phyloP scores from a whole-genome alignment of 192 early-diverging fungal species.

The Dispira simplex region DNA sequence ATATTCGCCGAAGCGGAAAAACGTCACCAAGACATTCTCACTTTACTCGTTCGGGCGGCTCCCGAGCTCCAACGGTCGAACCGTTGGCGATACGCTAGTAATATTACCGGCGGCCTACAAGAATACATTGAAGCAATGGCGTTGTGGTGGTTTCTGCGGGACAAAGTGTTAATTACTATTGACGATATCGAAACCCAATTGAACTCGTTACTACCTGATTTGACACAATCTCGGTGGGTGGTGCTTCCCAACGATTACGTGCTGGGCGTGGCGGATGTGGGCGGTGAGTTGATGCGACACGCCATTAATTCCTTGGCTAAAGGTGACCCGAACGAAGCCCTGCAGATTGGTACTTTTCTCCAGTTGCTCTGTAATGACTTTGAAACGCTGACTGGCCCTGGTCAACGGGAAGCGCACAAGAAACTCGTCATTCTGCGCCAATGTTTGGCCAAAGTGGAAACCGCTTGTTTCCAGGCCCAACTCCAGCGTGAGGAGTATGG shows the following conservation, averaged over 20 bases:
- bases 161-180: conserved; percentile 18
- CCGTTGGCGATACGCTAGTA: conserved; percentile 21
- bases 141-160: conserved; percentile 23
- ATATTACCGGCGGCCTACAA: conserved; percentile 22
- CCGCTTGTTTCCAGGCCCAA: not conserved
- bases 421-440: conserved; percentile 22
- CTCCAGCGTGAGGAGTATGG: not conserved
- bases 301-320: conserved; percentile 36
- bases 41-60: conserved; percentile 17
- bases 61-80: conserved; percentile 24
- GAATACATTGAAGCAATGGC: conserved; percentile 32
- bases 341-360: conserved; percentile 24
- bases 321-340: conserved; percentile 23
- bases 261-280: conserved; percentile 36
- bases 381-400: conserved; percentile 11
- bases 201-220: not conserved
- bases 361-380: conserved; percentile 15
- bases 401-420: conserved; percentile 17
- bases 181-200: conserved; percentile 16
- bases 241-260: conserved; percentile 32
- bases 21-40: conserved; percentile 19
- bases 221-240: conserved; percentile 14
- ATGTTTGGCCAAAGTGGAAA: conserved; percentile 27
- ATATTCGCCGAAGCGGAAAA: conserved; percentile 23
- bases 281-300: conserved; percentile 40